Percentiles rank a stretch among this genome's conserved stretches.
Conservation (phyloP, 2,329 filamentous ascomycete species). For the Zarea fungicola region DNA sequence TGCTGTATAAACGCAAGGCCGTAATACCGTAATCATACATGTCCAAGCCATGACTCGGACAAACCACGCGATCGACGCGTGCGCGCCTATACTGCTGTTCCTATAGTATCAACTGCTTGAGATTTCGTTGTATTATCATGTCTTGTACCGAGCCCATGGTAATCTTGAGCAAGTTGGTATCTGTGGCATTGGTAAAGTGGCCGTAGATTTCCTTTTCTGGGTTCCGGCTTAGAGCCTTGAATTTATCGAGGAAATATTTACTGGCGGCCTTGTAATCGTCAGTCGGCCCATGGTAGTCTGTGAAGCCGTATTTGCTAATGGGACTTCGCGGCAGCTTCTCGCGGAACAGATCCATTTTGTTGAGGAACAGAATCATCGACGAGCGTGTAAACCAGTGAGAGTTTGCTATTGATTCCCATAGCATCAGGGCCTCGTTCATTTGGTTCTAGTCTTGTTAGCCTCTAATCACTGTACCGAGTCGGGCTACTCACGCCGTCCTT, state of each 20-base stretch:
- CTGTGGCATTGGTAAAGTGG: slow-evolving; percentile 58
- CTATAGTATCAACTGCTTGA: slow-evolving; percentile 71
- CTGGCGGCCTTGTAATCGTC: slow-evolving; percentile 69
- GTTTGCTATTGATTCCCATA: slow-evolving; percentile 81
- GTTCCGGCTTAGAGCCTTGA: slow-evolving; percentile 68
- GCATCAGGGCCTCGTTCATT: slow-evolving; percentile 86
- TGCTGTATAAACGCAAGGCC: no score
- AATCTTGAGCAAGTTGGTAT: slow-evolving; percentile 73
- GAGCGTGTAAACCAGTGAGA: slow-evolving; percentile 83
- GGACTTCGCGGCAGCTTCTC: slow-evolving; percentile 67
- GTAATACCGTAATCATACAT: neutral
- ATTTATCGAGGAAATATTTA: slow-evolving; percentile 79
- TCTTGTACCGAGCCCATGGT: slow-evolving; percentile 84
- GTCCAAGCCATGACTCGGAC: no score
- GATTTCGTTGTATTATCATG: slow-evolving; percentile 80
- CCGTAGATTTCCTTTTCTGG: slow-evolving; percentile 59
- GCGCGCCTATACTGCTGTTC: neutral
- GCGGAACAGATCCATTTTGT: slow-evolving; percentile 83
- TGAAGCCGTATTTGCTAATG: slow-evolving; percentile 69
- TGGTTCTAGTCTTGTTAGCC: slow-evolving; percentile 57
- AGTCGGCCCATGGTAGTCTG: slow-evolving; percentile 68
- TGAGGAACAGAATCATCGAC: slow-evolving; percentile 76
- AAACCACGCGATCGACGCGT: neutral
- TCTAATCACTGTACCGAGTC: neutral
- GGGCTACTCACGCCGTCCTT: slow-evolving; percentile 77